Evolutionary conservation across 805 yeast species (phyloP).

Genomic region (Wickerhamomyces hampshirensis): DNA sequence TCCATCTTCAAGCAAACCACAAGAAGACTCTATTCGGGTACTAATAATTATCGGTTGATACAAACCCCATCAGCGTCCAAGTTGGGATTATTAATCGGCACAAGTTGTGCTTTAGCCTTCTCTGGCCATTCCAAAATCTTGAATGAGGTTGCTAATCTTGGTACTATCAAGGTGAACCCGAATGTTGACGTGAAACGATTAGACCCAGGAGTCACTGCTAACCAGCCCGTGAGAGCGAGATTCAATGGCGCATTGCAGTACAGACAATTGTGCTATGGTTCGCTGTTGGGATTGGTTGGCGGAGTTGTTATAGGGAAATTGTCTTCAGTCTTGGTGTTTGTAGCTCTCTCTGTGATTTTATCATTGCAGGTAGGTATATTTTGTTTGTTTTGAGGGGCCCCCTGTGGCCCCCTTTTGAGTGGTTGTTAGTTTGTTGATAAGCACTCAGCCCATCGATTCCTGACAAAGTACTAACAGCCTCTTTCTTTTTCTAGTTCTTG

Average conservation of each 20-base stretch:
- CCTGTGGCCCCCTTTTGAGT: no score
- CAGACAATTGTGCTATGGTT: constrained; percentile 56
- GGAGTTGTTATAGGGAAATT: constrained; percentile 59
- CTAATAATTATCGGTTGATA: no score
- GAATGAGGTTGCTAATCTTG: constrained; percentile 23
- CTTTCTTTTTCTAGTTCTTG: constrained; percentile 49
- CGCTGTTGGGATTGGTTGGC: constrained; percentile 49
- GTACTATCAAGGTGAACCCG: constrained; percentile 15
- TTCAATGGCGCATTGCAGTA: constrained; percentile 48
- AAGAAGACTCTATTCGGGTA: constrained; percentile 7
- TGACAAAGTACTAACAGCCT: no score
- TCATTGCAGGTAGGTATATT: constrained; percentile 24
- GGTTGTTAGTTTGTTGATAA: no score
- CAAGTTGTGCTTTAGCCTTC: constrained; percentile 15
- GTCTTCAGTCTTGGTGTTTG: constrained; percentile 46
- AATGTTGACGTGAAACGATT: constrained; percentile 7
- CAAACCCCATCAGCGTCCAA: constrained; percentile 6
- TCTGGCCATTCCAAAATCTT: constrained; percentile 21
- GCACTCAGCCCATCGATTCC: no score
- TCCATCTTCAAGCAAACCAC: constrained; percentile 7
- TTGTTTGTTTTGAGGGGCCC: no score
- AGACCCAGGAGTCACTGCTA: constrained; percentile 8
- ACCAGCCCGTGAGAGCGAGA: constrained; percentile 15
- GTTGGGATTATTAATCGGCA: constrained; percentile 23
- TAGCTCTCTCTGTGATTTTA: constrained; percentile 41